Evolutionary conservation across 1,139 yeast species (phyloP).

Genomic region (Geotrichum citri-aurantii): DNA sequence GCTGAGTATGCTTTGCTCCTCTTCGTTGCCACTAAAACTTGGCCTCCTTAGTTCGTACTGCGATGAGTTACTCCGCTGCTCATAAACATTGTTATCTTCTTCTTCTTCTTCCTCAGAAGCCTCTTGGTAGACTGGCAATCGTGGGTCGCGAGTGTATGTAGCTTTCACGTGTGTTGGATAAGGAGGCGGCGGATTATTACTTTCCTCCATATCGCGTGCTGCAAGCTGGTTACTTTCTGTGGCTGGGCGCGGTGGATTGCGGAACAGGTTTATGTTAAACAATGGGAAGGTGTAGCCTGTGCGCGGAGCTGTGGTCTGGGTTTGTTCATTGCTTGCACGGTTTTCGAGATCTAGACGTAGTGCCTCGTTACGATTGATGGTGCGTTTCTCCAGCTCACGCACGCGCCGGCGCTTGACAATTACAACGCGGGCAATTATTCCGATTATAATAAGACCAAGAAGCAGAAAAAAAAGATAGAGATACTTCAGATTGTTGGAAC

Average conservation of each 20-base stretch:
- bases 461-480: conserved; percentile 28
- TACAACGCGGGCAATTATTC: conserved; percentile 23
- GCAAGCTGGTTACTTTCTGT: background rate
- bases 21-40: background rate
- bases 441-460: conserved; percentile 26
- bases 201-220: conserved; percentile 12
- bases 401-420: conserved; percentile 26
- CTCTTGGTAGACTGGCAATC: conserved; percentile 22
- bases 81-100: background rate
- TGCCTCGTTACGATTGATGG: conserved; percentile 26
- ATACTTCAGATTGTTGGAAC: conserved; percentile 23
- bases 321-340: conserved; percentile 12
- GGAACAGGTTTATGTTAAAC: conserved; percentile 12
- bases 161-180: conserved; percentile 24
- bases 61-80: background rate
- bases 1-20: background rate
- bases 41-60: background rate
- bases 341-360: conserved; percentile 27
- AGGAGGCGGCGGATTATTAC: conserved; percentile 26
- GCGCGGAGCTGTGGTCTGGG: conserved; percentile 4
- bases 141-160: conserved; percentile 13
- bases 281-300: conserved; percentile 16
- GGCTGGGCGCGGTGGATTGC: conserved; percentile 6
- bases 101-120: conserved; percentile 16
- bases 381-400: conserved; percentile 21